A percentile compares a stretch with the other conserved stretches of the same genome.
phyloP scores from a whole-genome alignment of 2,329 filamentous ascomycete genomes.

The Periconia macrospinosa region DNA sequence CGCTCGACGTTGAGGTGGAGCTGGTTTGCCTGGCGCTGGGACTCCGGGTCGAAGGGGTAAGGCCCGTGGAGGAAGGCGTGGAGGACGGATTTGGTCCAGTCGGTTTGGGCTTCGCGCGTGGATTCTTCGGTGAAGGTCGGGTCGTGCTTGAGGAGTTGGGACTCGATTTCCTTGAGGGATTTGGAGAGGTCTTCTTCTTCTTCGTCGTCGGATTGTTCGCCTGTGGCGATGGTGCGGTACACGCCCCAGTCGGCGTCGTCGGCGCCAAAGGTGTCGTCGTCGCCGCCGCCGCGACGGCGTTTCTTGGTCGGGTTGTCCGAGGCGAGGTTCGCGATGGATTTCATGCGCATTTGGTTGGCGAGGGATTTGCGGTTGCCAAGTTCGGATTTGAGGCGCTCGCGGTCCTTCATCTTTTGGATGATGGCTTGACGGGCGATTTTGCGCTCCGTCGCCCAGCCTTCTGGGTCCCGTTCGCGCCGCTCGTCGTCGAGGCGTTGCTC shows the following conservation, averaged over 20 bases:
- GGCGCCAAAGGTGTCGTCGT: constrained; percentile 95
- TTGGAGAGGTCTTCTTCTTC: constrained; percentile 85
- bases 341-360: constrained; percentile 97
- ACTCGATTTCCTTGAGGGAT: constrained; percentile 75
- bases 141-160: constrained; percentile 83
- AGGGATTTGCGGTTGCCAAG: constrained; percentile 95
- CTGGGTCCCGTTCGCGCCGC: constrained; percentile 78
- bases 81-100: constrained; percentile 90
- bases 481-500: constrained; percentile 83
- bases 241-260: constrained; percentile 99
- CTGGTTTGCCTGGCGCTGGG: constrained; percentile 79
- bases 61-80: constrained; percentile 90
- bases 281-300: constrained; percentile 78
- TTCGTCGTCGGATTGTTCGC: constrained; percentile 79
- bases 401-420: constrained; percentile 84
- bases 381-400: constrained; percentile 89
- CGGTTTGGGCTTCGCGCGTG: constrained; percentile 86
- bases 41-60: constrained; percentile 79
- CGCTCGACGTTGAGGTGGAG: constrained; percentile 96
- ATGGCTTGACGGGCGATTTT: constrained; percentile 71
- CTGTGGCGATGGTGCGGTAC: constrained; percentile 88
- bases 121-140: constrained; percentile 88
- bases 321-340: constrained; percentile 92
- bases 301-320: constrained; percentile 85
- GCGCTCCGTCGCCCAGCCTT: constrained; percentile 83